Evolutionary conservation across 2,329 filamentous ascomycete genomes (phyloP).

Genomic region (Sclerotinia spermophila): DNA sequence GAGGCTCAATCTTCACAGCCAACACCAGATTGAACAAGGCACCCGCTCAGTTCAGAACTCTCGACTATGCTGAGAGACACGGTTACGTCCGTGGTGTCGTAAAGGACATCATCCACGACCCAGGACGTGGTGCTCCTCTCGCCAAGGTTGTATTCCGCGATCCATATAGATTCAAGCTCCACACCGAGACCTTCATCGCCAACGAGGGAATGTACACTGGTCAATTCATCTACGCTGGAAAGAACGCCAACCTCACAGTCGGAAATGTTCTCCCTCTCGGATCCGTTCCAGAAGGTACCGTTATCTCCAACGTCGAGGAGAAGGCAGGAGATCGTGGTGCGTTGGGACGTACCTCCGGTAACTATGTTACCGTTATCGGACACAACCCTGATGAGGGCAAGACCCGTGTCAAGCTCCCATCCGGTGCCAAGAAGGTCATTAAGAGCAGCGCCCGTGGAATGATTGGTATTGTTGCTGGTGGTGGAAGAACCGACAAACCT

Average conservation of each 20-base stretch:
- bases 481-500: conserved; percentile 99
- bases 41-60: conserved; percentile 89
- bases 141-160: conserved; percentile 96
- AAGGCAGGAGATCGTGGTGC: conserved; percentile 95
- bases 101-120: conserved; percentile 93
- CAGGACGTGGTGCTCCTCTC: conserved; percentile 92
- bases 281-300: conserved; percentile 97
- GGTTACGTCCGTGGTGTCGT: conserved; percentile 97
- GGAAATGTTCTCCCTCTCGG: conserved; percentile 95
- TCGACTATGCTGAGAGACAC: conserved; percentile 96
- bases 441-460: conserved; percentile 90
- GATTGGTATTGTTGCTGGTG: conserved; percentile 99
- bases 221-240: conserved; percentile 99
- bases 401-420: conserved; percentile 99
- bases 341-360: conserved; percentile 94
- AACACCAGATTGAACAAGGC: conserved; percentile 90
- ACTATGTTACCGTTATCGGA: conserved; percentile 97
- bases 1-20: conserved; percentile 74
- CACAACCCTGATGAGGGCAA: conserved; percentile 99
- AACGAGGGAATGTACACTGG: conserved; percentile 99
- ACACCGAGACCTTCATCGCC: conserved; percentile 99
- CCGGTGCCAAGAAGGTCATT: conserved; percentile 98
- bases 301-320: conserved; percentile 99
- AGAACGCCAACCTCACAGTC: conserved; percentile 95
- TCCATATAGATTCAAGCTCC: conserved; percentile 96